phyloP scores from a whole-genome alignment of 345 rosid species.

The Pugionium cornutum region DNA sequence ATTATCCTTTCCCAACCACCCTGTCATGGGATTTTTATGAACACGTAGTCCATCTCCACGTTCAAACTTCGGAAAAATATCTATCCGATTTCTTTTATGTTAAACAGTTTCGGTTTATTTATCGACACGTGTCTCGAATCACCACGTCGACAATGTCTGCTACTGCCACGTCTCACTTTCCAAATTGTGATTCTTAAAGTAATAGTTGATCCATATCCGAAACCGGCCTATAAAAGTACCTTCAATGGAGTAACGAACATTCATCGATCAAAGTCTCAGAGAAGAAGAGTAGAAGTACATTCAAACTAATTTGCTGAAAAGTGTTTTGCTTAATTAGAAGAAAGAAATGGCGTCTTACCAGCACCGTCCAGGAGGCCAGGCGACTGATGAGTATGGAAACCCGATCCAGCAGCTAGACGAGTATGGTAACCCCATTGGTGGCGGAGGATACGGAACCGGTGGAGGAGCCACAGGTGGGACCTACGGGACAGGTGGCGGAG shows the following conservation, averaged over 20 bases:
- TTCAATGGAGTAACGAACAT: slow-evolving; percentile 11
- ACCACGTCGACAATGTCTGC: slow-evolving; percentile 5
- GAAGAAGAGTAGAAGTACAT: too few relatives aligned
- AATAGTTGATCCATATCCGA: slow-evolving; percentile 32
- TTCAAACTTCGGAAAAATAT: slow-evolving; percentile 13
- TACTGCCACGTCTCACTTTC: slow-evolving; percentile 19
- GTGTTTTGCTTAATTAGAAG: slow-evolving; percentile 10
- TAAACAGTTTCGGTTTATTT: background rate
- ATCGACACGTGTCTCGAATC: slow-evolving; percentile 2
- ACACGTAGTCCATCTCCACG: slow-evolving; percentile 33
- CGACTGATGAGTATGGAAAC: slow-evolving; percentile 50
- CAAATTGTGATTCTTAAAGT: background rate
- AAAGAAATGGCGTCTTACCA: slow-evolving; percentile 39
- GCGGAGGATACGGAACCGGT: slow-evolving; percentile 26
- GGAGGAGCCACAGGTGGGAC: slow-evolving; percentile 29
- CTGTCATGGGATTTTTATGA: slow-evolving; percentile 19
- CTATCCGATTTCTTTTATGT: background rate
- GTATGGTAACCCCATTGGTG: slow-evolving; percentile 40
- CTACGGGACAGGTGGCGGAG: slow-evolving; percentile 26
- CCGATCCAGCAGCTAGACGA: slow-evolving; percentile 37
- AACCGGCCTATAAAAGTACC: slow-evolving; percentile 31
- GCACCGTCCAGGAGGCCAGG: slow-evolving; percentile 40
- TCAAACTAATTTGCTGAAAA: background rate
- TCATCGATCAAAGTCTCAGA: slow-evolving; percentile 17
- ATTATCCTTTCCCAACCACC: slow-evolving; percentile 5